Conservation (phyloP, 768 basidiomycete species). For the Mycena haematopus region DNA sequence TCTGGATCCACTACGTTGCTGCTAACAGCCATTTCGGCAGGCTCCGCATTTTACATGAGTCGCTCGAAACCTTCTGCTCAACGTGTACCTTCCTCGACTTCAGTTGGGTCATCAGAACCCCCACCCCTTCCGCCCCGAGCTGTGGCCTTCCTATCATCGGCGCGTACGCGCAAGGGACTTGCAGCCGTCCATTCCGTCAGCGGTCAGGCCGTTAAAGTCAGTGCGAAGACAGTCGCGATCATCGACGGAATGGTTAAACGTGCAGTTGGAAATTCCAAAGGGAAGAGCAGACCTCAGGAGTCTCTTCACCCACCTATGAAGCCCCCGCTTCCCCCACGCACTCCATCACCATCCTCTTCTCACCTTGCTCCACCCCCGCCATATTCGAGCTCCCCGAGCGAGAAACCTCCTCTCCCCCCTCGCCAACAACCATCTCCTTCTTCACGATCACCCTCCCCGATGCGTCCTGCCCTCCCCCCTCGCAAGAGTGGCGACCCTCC, state of each 20-base stretch:
- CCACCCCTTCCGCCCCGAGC: slow-evolving; percentile 47
- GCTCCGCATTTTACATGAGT: slow-evolving; percentile 66
- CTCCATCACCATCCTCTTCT: slow-evolving; percentile 21
- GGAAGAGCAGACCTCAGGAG: slow-evolving; percentile 19
- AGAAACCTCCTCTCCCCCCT: slow-evolving; percentile 33
- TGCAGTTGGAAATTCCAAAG: slow-evolving; percentile 57
- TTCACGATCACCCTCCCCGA: slow-evolving; percentile 38
- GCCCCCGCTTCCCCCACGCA: slow-evolving; percentile 33
- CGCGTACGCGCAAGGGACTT: slow-evolving; percentile 62
- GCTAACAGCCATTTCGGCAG: slow-evolving; percentile 63
- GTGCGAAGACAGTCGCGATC: slow-evolving; percentile 61
- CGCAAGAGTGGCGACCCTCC: slow-evolving; percentile 29
- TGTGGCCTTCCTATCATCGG: slow-evolving; percentile 66
- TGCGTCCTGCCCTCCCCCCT: slow-evolving; percentile 44
- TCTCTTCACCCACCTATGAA: slow-evolving; percentile 22
- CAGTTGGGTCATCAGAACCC: slow-evolving; percentile 31
- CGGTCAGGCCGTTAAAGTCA: slow-evolving; percentile 71
- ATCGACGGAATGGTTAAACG: slow-evolving; percentile 67
- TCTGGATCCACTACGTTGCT: slow-evolving; percentile 69
- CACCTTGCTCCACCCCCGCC: slow-evolving; percentile 29
- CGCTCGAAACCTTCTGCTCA: slow-evolving; percentile 61
- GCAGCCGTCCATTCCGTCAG: slow-evolving; percentile 67
- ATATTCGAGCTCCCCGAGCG: slow-evolving; percentile 17
- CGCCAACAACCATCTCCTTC: slow-evolving; percentile 35
- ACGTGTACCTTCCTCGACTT: slow-evolving; percentile 30